Percentiles rank a stretch among this genome's conserved stretches.
Conservation (phyloP, 768 basidiomycete species). For the Serendipita sp. region DNA sequence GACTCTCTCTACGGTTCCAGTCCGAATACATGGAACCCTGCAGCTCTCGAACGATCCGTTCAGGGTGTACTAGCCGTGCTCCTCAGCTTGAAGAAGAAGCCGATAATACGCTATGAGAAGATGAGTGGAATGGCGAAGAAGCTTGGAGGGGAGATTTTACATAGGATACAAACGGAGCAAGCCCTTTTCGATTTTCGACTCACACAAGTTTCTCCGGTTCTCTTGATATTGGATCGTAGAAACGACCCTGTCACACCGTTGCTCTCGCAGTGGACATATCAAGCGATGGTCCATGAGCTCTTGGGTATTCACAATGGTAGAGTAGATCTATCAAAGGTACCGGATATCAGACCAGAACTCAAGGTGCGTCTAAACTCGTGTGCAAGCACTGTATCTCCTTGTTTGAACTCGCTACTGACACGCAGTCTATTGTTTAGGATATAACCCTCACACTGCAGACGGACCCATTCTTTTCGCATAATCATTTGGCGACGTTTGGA, state of each 20-base stretch:
- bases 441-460: constrained; percentile 81
- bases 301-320: constrained; percentile 88
- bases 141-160: constrained; percentile 72
- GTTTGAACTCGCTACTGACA: background rate
- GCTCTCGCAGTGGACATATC: constrained; percentile 97
- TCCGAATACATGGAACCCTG: constrained; percentile 55
- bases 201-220: constrained; percentile 73
- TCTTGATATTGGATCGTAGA: constrained; percentile 85
- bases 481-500: constrained; percentile 87
- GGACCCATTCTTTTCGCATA: constrained; percentile 85
- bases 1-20: constrained; percentile 58
- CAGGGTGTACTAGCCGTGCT: constrained; percentile 74
- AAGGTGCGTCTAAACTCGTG: constrained; percentile 55
- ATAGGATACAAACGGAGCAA: constrained; percentile 64
- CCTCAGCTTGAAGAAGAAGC: constrained; percentile 91
- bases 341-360: constrained; percentile 75
- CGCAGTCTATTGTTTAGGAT: constrained; percentile 48
- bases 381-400: background rate
- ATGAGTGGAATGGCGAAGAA: constrained; percentile 89
- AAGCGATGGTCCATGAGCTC: constrained; percentile 97
- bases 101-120: constrained; percentile 82
- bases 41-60: constrained; percentile 60
- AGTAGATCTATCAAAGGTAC: constrained; percentile 68
- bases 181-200: constrained; percentile 83
- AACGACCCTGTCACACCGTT: constrained; percentile 97